Conservation (phyloP, 129 eudicot genomes). For the Gnaphalium uliginosum region DNA sequence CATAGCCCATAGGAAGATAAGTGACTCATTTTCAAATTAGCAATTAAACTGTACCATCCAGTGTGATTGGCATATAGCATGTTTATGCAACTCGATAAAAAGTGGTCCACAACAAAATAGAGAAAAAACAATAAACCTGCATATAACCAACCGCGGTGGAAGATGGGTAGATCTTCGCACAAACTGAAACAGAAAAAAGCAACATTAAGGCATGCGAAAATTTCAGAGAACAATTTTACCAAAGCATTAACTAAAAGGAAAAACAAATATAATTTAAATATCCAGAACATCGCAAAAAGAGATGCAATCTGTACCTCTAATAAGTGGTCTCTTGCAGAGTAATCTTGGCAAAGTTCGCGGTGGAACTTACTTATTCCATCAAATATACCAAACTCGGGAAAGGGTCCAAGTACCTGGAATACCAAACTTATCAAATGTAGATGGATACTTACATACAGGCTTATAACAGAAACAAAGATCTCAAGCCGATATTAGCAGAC, state of each 20-base stretch:
- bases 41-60: neutral
- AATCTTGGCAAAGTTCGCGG: conserved; percentile 53
- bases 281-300: neutral
- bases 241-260: conserved; percentile 4
- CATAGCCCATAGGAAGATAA: neutral
- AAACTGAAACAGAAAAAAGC: conserved; percentile 44
- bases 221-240: neutral
- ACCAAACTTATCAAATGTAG: conserved; percentile 14
- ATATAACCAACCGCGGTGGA: conserved; percentile 75
- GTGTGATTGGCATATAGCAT: neutral
- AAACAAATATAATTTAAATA: neutral
- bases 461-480: conserved; percentile 1
- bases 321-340: conserved; percentile 83
- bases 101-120: conserved; percentile 14
- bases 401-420: conserved; percentile 80
- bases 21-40: neutral
- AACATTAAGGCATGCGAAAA: neutral
- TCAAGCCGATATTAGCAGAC: neutral
- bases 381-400: conserved; percentile 65
- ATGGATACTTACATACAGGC: neutral
- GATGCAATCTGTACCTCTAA: conserved; percentile 53
- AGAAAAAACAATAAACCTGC: conserved; percentile 58
- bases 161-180: conserved; percentile 74
- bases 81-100: neutral
- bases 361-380: conserved; percentile 62